A percentile compares a stretch with the other conserved stretches of the same genome.
These are phyloP conservation scores for Clonostachys rosea DNA, from an alignment of 2,329 filamentous ascomycete species.

Conservation along the genomic window DNA sequence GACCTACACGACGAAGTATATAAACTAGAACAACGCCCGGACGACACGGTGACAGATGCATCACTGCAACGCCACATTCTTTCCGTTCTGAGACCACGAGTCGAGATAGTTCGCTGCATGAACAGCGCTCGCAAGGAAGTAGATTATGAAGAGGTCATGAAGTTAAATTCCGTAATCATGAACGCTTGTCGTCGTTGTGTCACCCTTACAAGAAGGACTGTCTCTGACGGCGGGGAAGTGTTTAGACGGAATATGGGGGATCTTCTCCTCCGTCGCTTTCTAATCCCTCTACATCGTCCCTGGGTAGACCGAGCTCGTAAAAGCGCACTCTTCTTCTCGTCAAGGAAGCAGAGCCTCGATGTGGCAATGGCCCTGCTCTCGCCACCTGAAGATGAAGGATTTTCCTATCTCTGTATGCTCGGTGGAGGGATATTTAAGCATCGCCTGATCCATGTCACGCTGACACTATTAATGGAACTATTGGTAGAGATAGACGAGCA, in stretches of 20 bases:
- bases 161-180: conserved; percentile 23
- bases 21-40: conserved; percentile 2
- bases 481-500: no score
- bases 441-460: no score
- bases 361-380: conserved; percentile 26
- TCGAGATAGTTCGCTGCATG: conserved; percentile 24
- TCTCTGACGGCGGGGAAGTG: conserved; percentile 6
- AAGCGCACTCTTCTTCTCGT: conserved; percentile 44
- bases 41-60: conserved; percentile 14
- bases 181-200: conserved; percentile 3
- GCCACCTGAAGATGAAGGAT: conserved; percentile 26
- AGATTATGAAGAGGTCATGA: conserved; percentile 24
- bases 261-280: conserved; percentile 46
- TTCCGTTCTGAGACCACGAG: conserved; percentile 24
- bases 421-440: conserved; percentile 29
- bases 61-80: conserved; percentile 28
- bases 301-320: conserved; percentile 33
- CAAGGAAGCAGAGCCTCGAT: conserved; percentile 40
- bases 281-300: conserved; percentile 47
- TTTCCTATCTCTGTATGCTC: conserved; percentile 24
- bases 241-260: conserved; percentile 46
- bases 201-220: conserved; percentile 3
- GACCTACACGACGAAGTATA: conserved; percentile 10
- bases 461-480: no score
- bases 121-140: conserved; percentile 22